phyloP scores from a whole-genome alignment of 164 flowering plant genomes.

The Litsea cubeba region DNA sequence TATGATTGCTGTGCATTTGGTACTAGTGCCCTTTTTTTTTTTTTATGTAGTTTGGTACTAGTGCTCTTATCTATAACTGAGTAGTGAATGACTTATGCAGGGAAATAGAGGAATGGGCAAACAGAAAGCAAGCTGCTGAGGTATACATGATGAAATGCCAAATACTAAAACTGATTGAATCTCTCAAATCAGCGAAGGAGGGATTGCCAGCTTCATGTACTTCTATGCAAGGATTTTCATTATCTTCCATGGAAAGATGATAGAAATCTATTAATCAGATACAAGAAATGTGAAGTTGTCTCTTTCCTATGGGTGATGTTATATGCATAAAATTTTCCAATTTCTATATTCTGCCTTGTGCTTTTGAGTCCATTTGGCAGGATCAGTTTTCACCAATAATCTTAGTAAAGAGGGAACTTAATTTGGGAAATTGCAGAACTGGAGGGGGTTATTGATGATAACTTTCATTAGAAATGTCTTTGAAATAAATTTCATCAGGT shows the following conservation, averaged over 20 bases:
- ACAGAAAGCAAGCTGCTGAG: slow-evolving; percentile 27
- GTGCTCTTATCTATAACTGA: not conserved
- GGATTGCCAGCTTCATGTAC: slow-evolving; percentile 24
- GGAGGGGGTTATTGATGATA: not conserved
- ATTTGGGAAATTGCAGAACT: not conserved
- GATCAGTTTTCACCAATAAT: not conserved
- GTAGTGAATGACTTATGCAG: slow-evolving; percentile 16
- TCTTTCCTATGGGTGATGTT: not conserved
- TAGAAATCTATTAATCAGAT: not conserved
- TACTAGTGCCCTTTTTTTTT: not conserved
- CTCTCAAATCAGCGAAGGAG: slow-evolving; percentile 18
- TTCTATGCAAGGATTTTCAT: slow-evolving; percentile 21
- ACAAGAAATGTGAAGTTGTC: not conserved
- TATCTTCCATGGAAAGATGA: slow-evolving; percentile 26
- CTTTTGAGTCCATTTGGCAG: not conserved
- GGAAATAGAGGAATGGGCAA: slow-evolving; percentile 25
- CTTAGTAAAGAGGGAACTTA: not conserved
- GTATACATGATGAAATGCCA: slow-evolving; percentile 27
- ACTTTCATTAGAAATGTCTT: not conserved
- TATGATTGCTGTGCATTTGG: not conserved
- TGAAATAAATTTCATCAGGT: not conserved
- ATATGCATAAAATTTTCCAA: not conserved
- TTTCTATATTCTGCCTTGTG: not conserved
- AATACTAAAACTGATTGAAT: slow-evolving; percentile 16
- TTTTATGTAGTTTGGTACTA: not conserved